These are phyloP conservation scores for Tylopilus intermedius DNA, from an alignment of 768 basidiomycete species.

Conservation along the genomic window DNA sequence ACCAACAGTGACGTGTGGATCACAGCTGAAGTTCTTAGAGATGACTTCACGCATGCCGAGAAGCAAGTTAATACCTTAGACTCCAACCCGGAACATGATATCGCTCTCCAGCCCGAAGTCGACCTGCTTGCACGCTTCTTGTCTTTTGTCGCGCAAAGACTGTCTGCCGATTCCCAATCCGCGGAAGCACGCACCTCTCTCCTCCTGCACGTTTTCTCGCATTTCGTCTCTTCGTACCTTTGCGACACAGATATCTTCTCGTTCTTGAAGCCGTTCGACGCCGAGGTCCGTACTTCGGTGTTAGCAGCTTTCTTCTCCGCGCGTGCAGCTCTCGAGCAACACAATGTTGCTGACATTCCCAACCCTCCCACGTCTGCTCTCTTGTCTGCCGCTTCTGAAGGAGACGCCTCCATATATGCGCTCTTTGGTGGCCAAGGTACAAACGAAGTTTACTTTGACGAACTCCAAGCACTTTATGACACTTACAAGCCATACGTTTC, in stretches of 20 bases:
- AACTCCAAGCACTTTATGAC: constrained; percentile 87
- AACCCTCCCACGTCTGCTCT: constrained; percentile 62
- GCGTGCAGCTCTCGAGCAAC: constrained; percentile 60
- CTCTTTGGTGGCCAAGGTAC: constrained; percentile 97
- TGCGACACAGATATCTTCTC: constrained; percentile 73
- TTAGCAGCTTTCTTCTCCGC: constrained; percentile 78
- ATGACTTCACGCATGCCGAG: constrained; percentile 75
- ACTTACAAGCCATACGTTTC: constrained; percentile 85
- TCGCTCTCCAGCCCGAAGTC: constrained; percentile 59
- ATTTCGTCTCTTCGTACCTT: constrained; percentile 77
- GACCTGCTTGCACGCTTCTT: constrained; percentile 84
- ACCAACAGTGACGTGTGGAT: constrained; percentile 84
- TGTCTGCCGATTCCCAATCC: constrained; percentile 52
- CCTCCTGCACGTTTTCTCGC: constrained; percentile 67
- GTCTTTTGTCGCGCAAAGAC: constrained; percentile 62
- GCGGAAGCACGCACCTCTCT: constrained; percentile 53
- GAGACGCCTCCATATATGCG: constrained; percentile 76
- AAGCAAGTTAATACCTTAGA: constrained; percentile 54
- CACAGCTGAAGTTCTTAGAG: constrained; percentile 83
- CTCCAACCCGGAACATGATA: constrained; percentile 47
- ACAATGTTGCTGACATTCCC: constrained; percentile 52
- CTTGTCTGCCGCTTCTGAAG: constrained; percentile 53
- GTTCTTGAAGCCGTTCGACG: constrained; percentile 68
- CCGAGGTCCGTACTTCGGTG: constrained; percentile 70
- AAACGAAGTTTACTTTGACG: constrained; percentile 97